Conservation (phyloP, 1,139 yeast genomes). For the Candida gigantensis region DNA sequence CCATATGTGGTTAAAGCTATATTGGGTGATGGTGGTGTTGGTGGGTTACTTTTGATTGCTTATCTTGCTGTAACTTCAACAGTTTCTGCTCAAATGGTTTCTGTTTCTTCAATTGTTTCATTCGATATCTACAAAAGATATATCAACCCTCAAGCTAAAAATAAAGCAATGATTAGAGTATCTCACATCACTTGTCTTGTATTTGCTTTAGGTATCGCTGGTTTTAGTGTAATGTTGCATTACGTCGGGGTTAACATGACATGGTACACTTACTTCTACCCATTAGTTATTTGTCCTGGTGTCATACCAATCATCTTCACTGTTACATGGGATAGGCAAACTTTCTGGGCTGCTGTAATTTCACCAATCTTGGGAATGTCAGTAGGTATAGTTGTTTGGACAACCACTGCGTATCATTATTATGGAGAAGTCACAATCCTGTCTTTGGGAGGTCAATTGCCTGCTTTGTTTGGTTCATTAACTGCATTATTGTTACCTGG, state of each 20-base stretch:
- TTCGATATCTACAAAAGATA: slow-evolving; percentile 34
- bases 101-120: slow-evolving; percentile 31
- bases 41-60: slow-evolving; percentile 28
- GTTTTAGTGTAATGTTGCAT: slow-evolving; percentile 32
- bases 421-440: slow-evolving; percentile 26
- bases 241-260: slow-evolving; percentile 34
- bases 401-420: slow-evolving; percentile 25
- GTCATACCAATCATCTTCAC: slow-evolving; percentile 35
- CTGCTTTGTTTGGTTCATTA: slow-evolving; percentile 33
- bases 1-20: slow-evolving; percentile 30
- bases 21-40: slow-evolving; percentile 30
- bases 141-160: slow-evolving; percentile 26
- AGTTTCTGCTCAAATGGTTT: slow-evolving; percentile 33
- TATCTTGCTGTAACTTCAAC: slow-evolving; percentile 36
- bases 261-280: slow-evolving; percentile 37
- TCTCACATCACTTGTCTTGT: slow-evolving; percentile 30
- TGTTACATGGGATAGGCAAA: slow-evolving; percentile 35
- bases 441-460: slow-evolving; percentile 31
- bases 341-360: slow-evolving; percentile 26
- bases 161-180: slow-evolving; percentile 27
- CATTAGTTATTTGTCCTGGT: slow-evolving; percentile 39
- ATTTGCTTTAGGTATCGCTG: slow-evolving; percentile 32
- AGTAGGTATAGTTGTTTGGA: slow-evolving; percentile 27
- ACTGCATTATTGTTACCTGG: slow-evolving; percentile 36
- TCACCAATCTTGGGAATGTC: slow-evolving; percentile 28